Percentiles rank a stretch among this genome's conserved stretches.
phyloP scores from a whole-genome alignment of 139 green algal genomes.

The Chlamydomonas incerta region DNA sequence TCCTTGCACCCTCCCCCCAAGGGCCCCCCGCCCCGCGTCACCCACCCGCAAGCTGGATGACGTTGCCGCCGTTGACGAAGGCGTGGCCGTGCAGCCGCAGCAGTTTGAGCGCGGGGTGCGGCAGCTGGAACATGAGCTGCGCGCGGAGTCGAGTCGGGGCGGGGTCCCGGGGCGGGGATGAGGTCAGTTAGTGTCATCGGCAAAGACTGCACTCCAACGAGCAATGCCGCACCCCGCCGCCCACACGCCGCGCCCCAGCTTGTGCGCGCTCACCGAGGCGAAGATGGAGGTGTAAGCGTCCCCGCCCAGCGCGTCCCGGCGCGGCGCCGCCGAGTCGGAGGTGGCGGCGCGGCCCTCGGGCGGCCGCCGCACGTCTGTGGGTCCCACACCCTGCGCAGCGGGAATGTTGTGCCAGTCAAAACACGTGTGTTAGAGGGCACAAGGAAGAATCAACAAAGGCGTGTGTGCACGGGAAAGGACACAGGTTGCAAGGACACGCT shows the following conservation, averaged over 20 bases:
- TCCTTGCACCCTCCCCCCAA: no score
- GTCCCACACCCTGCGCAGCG: conserved; percentile 67
- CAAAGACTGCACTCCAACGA: no score
- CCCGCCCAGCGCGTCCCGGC: conserved; percentile 75
- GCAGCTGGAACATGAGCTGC: conserved; percentile 70
- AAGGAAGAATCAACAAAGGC: no score
- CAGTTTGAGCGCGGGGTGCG: conserved; percentile 51
- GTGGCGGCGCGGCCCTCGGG: neutral
- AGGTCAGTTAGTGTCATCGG: neutral
- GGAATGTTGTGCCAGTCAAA: no score
- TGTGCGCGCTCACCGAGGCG: conserved; percentile 68
- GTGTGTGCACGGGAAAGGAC: no score
- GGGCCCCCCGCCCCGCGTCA: neutral
- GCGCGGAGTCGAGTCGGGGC: no score
- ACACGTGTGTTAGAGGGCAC: no score
- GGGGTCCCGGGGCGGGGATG: neutral
- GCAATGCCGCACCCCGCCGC: no score
- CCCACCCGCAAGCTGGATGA: conserved; percentile 53
- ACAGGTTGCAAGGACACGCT: no score
- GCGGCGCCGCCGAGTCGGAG: no score
- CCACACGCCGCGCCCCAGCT: no score
- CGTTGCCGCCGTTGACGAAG: conserved; percentile 83
- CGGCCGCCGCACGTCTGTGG: conserved; percentile 62
- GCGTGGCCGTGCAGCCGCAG: conserved; percentile 72
- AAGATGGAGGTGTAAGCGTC: conserved; percentile 73